A percentile compares a stretch with the other conserved stretches of the same genome.
Evolutionary conservation across 805 yeast species (phyloP).

Genomic region (Candida adriatica): DNA sequence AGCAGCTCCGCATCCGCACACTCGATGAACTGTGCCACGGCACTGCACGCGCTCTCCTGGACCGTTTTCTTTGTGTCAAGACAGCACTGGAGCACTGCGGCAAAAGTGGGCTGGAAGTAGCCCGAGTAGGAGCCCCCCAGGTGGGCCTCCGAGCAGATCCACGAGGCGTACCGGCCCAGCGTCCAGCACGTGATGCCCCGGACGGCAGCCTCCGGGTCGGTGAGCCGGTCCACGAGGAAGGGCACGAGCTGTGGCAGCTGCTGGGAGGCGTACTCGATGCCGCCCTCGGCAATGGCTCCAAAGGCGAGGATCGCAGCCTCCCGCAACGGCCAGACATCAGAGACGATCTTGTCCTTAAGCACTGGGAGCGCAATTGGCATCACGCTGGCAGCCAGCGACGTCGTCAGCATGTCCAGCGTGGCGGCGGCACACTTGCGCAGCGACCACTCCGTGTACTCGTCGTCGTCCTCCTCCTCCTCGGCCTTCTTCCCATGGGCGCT

Average conservation of each 20-base stretch:
- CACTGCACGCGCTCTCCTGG: slow-evolving; percentile 91
- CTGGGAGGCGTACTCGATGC: slow-evolving; percentile 60
- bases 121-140: slow-evolving; percentile 55
- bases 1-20: slow-evolving; percentile 58
- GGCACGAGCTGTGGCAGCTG: slow-evolving; percentile 80
- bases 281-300: slow-evolving; percentile 93
- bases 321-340: slow-evolving; percentile 78
- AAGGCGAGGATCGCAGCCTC: slow-evolving; percentile 92
- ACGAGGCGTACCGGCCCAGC: slow-evolving; percentile 70
- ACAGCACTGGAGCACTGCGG: slow-evolving; percentile 66
- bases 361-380: slow-evolving; percentile 65
- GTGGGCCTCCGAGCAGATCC: slow-evolving; percentile 71
- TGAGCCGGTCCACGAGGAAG: slow-evolving; percentile 70
- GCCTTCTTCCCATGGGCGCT: slow-evolving; percentile 20
- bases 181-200: slow-evolving; percentile 97
- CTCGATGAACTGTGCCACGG: slow-evolving; percentile 80
- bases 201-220: slow-evolving; percentile 74
- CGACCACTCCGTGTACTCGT: slow-evolving; percentile 75
- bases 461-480: slow-evolving; percentile 47
- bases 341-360: slow-evolving; percentile 60
- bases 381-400: slow-evolving; percentile 59
- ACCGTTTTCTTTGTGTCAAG: slow-evolving; percentile 84
- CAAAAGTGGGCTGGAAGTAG: slow-evolving; percentile 71
- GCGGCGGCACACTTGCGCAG: slow-evolving; percentile 93
- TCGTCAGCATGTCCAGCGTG: slow-evolving; percentile 75